Evolutionary conservation across 2,329 filamentous ascomycete genomes (phyloP), one percentile per base, ranked within the genome.

Genomic region (Sclerotinia nivalis): DNA sequence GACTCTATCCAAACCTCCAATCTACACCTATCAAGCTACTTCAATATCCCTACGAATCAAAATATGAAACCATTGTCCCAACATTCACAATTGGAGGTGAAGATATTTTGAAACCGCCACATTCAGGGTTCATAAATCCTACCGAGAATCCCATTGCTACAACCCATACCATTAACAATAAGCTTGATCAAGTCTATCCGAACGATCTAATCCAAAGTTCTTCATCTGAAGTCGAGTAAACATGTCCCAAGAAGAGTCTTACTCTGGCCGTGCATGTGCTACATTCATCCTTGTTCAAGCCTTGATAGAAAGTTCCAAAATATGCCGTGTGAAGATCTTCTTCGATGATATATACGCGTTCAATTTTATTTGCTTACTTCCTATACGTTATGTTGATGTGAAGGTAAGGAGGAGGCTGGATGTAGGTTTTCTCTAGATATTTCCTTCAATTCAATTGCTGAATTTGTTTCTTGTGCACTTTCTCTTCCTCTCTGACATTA

Each of bases 211-310:
- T 50, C 28, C 20, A 37, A 12, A 13, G 34, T 62, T 45, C 31
- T 49, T 34, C 28, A 62, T 50, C 60, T 62, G 20, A 37, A 15
- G 28, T 61, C 25, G 25, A 61, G 59, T 34, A 13, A 22, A 34
- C 4, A 40, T 40, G 1, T 10, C 28, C 28, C 28, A 49, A n/a
- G 20, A 34, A 61, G 49, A n/a, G 43, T 13, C 22, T 49, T 13
- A n/a, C 25, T 34, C 5, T 62, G 45, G 60, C 60, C 45, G 59
- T 62, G 59, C 59, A 47, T 50, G 12, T 62, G 60, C n/a, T 37
- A n/a, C 28, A 62, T 18, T 25, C 12, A 50, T 50, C 43, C 59
- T 49, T 61, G 59, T 18, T 34, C 1, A 2, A 49, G 28, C n/a
- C 18, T 34, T 34, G 59, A 62, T 50, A 49, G 20, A 62, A 20